Conservation (phyloP, 2,329 filamentous ascomycete genomes). For the Colletotrichum eremochloae region DNA sequence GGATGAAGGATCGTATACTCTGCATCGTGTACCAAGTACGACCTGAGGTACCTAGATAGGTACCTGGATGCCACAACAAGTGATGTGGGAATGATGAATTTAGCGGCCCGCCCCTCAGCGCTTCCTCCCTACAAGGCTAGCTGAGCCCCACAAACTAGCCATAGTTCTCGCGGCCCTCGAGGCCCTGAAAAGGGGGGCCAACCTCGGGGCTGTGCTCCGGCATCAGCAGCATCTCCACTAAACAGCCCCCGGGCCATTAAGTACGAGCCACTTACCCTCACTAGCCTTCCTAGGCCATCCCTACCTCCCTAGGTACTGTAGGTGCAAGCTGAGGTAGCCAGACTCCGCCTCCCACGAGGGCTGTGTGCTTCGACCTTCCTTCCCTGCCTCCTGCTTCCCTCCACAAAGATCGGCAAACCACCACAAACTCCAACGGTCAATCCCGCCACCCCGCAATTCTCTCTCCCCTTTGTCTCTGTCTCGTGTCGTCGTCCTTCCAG, state of each 20-base stretch:
- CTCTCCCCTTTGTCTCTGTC: neutral
- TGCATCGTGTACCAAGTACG: neutral
- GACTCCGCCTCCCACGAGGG: no score
- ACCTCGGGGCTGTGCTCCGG: neutral
- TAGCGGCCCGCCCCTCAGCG: neutral
- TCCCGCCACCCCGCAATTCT: neutral
- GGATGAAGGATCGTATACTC: neutral
- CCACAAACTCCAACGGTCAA: neutral
- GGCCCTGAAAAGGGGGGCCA: neutral
- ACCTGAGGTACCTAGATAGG: neutral
- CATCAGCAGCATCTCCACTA: no score
- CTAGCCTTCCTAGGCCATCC: no score
- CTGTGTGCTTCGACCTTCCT: no score
- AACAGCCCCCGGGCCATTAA: no score
- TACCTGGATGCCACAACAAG: no score
- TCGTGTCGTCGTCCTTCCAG: neutral
- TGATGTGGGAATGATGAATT: no score
- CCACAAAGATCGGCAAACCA: slow-evolving; percentile 1
- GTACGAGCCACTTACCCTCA: no score
- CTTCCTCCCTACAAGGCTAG: neutral
- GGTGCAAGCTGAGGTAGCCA: no score
- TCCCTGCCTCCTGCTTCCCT: neutral
- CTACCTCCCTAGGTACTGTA: no score
- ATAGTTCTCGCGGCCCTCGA: neutral
- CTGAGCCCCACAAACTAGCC: neutral